phyloP scores from a whole-genome alignment of 75 land plant genomes.

The Picea glauca region DNA sequence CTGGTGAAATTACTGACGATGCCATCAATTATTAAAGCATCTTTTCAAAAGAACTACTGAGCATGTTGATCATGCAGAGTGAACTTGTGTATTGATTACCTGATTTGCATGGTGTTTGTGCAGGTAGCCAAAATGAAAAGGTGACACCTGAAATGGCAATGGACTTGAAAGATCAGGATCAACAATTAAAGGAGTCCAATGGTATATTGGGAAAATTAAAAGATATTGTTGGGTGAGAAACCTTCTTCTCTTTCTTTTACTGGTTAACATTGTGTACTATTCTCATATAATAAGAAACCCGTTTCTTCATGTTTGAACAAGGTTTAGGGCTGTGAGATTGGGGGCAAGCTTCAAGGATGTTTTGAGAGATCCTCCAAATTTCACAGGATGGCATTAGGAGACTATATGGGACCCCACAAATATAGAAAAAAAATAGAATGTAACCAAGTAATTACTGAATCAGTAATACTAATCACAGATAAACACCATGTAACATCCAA shows the following conservation, averaged over 20 bases:
- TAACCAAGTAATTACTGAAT: too few species aligned
- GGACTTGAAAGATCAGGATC: background rate
- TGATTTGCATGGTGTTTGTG: background rate
- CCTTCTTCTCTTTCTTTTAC: background rate
- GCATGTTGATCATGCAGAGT: background rate
- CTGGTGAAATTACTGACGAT: background rate
- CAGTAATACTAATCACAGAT: too few species aligned
- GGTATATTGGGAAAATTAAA: slow-evolving; percentile 9
- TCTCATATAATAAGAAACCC: background rate
- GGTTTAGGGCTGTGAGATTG: too few species aligned
- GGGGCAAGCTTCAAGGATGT: too few species aligned
- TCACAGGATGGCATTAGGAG: too few species aligned
- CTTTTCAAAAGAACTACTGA: background rate
- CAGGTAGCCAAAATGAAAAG: slow-evolving; percentile 4
- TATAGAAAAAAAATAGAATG: too few species aligned
- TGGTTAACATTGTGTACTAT: background rate
- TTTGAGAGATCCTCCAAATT: too few species aligned
- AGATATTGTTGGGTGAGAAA: slow-evolving; percentile 8
- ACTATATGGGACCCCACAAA: too few species aligned
- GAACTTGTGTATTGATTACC: background rate
- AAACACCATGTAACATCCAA: too few species aligned
- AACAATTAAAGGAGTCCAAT: background rate
- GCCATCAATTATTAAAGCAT: background rate
- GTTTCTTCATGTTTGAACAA: too few species aligned
- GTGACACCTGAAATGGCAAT: background rate